Evolutionary conservation across 176 grass and related monocot species (phyloP).

Genomic region (Olyra latifolia): DNA sequence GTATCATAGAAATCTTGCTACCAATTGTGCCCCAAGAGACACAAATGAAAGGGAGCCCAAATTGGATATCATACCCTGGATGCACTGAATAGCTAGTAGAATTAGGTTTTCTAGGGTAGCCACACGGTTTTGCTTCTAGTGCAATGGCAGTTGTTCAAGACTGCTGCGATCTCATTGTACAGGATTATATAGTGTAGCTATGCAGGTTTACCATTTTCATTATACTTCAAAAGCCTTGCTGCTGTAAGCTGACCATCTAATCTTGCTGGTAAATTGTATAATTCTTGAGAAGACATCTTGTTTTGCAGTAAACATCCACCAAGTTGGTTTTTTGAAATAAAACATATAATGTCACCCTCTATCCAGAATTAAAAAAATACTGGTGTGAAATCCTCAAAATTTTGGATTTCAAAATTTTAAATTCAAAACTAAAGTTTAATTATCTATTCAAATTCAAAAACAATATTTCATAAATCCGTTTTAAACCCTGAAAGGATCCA

Average conservation of each 20-base stretch:
- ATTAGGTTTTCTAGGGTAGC: neutral
- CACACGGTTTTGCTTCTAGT: neutral
- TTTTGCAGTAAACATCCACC: neutral
- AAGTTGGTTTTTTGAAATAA: conserved; percentile 22
- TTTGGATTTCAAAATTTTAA: too few species aligned
- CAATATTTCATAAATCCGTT: too few species aligned
- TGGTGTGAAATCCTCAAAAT: too few species aligned
- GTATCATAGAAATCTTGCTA: neutral
- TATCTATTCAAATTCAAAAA: too few species aligned
- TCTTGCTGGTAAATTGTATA: neutral
- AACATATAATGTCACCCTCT: neutral
- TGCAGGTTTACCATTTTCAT: neutral
- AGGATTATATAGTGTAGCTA: neutral
- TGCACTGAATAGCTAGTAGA: neutral
- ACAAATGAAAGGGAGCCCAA: neutral
- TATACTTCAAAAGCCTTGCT: neutral
- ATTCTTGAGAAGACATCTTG: conserved; percentile 7
- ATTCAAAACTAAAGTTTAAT: too few species aligned
- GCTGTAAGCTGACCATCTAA: neutral
- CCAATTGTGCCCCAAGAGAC: neutral
- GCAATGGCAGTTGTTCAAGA: neutral
- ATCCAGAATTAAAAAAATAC: neutral
- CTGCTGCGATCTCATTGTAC: neutral
- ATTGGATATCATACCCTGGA: neutral
- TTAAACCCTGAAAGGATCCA: too few species aligned